Conservation (phyloP, 2,329 filamentous ascomycete species). For the Curvularia sp. region DNA sequence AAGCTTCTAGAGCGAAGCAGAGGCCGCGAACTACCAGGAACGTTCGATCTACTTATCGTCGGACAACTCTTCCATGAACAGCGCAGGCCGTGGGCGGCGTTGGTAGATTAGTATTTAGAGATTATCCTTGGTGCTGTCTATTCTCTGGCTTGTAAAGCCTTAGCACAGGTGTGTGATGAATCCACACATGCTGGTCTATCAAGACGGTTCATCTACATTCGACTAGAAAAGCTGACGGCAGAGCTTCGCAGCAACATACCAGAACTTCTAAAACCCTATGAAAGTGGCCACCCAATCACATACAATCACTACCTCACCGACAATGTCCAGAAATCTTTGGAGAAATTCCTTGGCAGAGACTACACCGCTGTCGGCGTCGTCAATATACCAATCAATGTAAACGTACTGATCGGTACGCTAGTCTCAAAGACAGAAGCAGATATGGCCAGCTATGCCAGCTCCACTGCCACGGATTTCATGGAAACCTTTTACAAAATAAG, state of each 20-base stretch:
- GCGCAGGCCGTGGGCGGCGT: neutral
- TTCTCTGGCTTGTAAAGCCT: too few species aligned
- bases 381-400: too few species aligned
- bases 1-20: conserved; percentile 23
- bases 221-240: neutral
- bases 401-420: too few species aligned
- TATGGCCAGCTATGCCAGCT: too few species aligned
- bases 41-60: conserved; percentile 30
- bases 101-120: neutral
- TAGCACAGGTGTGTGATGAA: neutral
- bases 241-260: neutral
- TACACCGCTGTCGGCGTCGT: too few species aligned
- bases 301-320: conserved; percentile 52
- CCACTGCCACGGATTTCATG: too few species aligned
- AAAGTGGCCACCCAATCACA: conserved; percentile 21
- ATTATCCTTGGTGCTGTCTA: neutral
- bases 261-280: neutral
- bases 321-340: conserved; percentile 49
- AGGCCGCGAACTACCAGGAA: conserved; percentile 33
- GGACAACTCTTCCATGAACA: neutral
- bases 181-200: neutral
- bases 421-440: too few species aligned
- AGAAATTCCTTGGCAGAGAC: too few species aligned
- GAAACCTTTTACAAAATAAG: too few species aligned
- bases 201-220: neutral